Base-by-base conservation (phyloP, 2,329 filamentous ascomycete genomes). In the Fusarium fracticaudum region DNA sequence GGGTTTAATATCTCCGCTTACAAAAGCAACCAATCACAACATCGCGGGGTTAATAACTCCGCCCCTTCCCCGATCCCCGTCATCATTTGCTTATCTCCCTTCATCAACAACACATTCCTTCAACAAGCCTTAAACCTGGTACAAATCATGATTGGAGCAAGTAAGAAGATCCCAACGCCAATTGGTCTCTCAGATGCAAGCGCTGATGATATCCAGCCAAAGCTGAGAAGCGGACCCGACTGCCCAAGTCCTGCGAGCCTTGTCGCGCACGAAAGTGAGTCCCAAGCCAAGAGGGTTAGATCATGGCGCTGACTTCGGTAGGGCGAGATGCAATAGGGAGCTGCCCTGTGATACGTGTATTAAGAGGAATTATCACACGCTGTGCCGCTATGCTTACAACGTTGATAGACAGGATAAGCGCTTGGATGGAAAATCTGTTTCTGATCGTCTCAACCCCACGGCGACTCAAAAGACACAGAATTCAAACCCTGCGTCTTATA, bases 241-340 rank as follows among this genome's bases (percentile, higher is more conserved):
- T 79, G 13, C 81, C 81, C 7, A 77, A 79, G 20, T 82, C 81
- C 3, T 83, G 81, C 41, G 80, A 82, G 65, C 79, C 77, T 6
- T 83, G 81, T 54, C 79, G 81, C 18, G 65, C 71, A 9, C 78
- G 80, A 55, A 82, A 82, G 80, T 82, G 55, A 47, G 24, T 41
- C 40, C 13, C 4, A 1, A 9, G 8, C 22, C 15, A 6, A 6
- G 8, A 14, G 5, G 13, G 5, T 15, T 10, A 43, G 77, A 12
- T 6, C 20, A n/a, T 14, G 20, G 7, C 0, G 2, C 24, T 70
- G 8, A 66, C 43, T 3, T 17, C 2, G 3, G 20, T 2, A 83
- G 81, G 40, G 53, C 81, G 13, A 81, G 81, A 40, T 83, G 81
- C 24, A 80, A 81, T 44, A 79, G 81, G 3, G 69, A 44, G 0